Conservation (phyloP, 2,329 filamentous ascomycete species). For the Monilinia fructicola region DNA sequence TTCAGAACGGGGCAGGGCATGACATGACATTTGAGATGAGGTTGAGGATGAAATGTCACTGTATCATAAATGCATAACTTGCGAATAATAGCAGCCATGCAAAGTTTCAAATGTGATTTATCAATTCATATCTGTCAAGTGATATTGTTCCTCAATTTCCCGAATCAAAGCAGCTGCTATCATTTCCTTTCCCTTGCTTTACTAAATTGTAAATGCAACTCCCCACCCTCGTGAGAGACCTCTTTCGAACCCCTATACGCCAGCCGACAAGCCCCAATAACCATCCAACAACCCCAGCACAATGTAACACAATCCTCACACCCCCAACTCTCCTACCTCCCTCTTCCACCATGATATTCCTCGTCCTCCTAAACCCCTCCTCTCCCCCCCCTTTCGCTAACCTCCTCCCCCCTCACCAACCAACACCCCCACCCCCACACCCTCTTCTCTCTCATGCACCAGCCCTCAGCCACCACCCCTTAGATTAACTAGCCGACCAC, state of each 20-base stretch:
- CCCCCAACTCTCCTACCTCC: background rate
- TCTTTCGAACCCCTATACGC: background rate
- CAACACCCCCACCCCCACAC: background rate
- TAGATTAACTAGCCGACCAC: no score
- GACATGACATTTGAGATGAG: conserved; percentile 14
- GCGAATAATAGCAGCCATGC: conserved; percentile 29
- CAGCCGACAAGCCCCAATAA: background rate
- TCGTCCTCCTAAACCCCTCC: background rate
- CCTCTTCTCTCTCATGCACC: conserved; percentile 5
- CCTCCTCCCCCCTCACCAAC: background rate
- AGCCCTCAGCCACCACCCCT: no score
- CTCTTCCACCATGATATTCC: background rate
- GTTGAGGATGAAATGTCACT: conserved; percentile 34
- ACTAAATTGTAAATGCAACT: background rate
- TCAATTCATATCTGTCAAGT: background rate
- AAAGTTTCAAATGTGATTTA: conserved; percentile 10
- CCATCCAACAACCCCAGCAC: no score
- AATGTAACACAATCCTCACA: background rate
- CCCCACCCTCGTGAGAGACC: background rate
- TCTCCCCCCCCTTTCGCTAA: conserved; percentile 44
- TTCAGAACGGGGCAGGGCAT: conserved; percentile 23
- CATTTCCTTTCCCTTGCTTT: background rate
- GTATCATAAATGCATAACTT: conserved; percentile 41
- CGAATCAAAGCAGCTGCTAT: background rate
- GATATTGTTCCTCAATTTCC: background rate